Base-by-base conservation (phyloP, 345 rosid genomes). In the Euphorbia lathyris region DNA sequence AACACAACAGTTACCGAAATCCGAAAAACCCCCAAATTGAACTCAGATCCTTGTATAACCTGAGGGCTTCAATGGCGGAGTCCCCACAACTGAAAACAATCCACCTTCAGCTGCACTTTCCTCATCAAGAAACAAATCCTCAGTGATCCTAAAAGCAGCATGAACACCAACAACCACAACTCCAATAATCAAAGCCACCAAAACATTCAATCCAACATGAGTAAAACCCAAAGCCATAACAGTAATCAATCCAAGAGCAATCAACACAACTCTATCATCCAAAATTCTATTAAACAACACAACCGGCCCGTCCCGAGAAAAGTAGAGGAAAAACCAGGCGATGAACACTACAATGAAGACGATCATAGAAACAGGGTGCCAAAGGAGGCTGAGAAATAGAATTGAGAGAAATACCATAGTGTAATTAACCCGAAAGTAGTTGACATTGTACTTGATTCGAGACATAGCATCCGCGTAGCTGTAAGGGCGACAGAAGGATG, bases 371-470 rank as follows among this genome's bases (percentile, higher is more conserved):
- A 81, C 47, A 0, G 98, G 97, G 63, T 91, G 96, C 86, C 91
- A 91, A 17, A 94, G 70, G 38, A 94, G 81, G 80, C 93, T 84
- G 14, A 87, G 78, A 74, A 94, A 94, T 70, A 94, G 84, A 53
- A 82, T 73, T 40, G 58, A 67, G 13, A 94, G 89, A 68, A 83
- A 68, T 53, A 80, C 62, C 73, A 91, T 74, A 0, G 88, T 81
- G 83, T 94, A 94, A 64, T 94, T 94, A 13, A 81, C 83, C 47
- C 97, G 87, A 86, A 94, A 94, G 77, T 91, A 80, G 45, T 76
- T 53, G 77, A 70, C 14, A 72, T 91, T 94, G 75, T 71, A 74
- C 75, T 75, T 84, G 14, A 87, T 72, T 20, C 88, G 87, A 32
- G 81, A 66, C 70, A 82, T 80, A 58, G 96, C 91, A 22, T 90